Evolutionary conservation across 208 protist genomes (phyloP).

Genomic region (Acanthamoeba quina): DNA sequence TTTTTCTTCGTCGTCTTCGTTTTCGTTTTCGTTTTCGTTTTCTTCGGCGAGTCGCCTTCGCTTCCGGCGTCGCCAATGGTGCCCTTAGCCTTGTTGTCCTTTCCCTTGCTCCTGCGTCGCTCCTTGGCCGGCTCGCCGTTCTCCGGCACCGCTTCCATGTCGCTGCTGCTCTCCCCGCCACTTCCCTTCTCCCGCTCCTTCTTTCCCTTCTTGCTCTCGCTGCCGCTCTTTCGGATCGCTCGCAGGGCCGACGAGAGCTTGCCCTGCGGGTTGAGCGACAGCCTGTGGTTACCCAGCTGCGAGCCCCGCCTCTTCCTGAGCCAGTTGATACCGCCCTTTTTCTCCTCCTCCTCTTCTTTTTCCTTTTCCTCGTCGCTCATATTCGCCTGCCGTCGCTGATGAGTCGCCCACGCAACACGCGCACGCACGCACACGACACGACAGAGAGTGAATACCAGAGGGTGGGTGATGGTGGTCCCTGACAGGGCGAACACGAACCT

Average conservation of each 20-base stretch:
- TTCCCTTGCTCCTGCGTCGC: not conserved
- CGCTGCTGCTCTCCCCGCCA: not conserved
- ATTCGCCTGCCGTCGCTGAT: not conserved
- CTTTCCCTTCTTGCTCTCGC: not conserved
- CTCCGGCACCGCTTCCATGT: not conserved
- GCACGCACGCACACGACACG: too few relatives aligned
- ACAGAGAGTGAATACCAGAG: too few relatives aligned
- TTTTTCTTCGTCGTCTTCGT: not conserved
- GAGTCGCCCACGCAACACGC: not conserved
- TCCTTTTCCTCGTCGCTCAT: not conserved
- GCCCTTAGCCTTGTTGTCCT: not conserved
- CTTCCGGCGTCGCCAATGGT: not conserved
- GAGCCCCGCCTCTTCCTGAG: constrained; percentile 11
- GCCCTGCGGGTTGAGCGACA: constrained; percentile 8
- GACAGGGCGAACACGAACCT: not conserved
- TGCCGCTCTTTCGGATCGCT: constrained; percentile 27
- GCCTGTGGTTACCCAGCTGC: not conserved
- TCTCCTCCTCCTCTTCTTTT: not conserved
- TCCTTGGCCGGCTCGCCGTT: not conserved
- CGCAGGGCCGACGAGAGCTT: constrained; percentile 43
- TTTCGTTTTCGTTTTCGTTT: not conserved
- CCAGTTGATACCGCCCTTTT: not conserved
- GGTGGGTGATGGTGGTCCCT: too few relatives aligned
- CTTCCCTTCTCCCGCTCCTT: not conserved
- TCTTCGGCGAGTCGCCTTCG: not conserved